Conservation (phyloP, 2,329 filamentous ascomycete species). For the Hypocrella siamensis region DNA sequence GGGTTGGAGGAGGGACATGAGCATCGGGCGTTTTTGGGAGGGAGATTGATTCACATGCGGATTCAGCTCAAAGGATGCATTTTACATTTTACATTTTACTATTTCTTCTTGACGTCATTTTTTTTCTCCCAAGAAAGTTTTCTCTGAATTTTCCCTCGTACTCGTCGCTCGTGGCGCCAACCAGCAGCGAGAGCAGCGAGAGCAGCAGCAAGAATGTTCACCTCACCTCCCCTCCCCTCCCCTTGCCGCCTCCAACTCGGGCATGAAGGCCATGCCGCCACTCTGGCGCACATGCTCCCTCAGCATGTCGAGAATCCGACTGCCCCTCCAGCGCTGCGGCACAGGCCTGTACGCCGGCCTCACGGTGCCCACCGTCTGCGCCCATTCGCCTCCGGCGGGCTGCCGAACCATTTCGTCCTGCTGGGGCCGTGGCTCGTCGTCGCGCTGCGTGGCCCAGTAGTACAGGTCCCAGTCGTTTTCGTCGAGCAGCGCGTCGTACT, state of each 20-base stretch:
- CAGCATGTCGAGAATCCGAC: constrained; percentile 62
- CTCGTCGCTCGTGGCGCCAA: too few relatives aligned
- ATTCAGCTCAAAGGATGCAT: too few relatives aligned
- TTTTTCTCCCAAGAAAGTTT: too few relatives aligned
- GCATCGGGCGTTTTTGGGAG: too few relatives aligned
- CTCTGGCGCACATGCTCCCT: constrained; percentile 59
- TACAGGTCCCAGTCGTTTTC: constrained; percentile 99
- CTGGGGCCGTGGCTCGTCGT: constrained; percentile 23
- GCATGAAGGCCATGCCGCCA: constrained; percentile 43
- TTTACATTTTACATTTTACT: constrained; percentile 4
- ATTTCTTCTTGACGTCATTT: constrained; percentile 6
- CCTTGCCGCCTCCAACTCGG: constrained; percentile 29
- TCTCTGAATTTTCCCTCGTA: too few relatives aligned
- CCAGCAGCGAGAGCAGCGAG: too few relatives aligned
- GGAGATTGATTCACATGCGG: too few relatives aligned
- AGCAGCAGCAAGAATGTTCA: too few relatives aligned
- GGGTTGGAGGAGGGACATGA: neutral
- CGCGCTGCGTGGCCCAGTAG: constrained; percentile 93
- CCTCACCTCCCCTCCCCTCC: too few relatives aligned
- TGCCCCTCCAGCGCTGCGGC: constrained; percentile 69
- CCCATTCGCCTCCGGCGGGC: constrained; percentile 62
- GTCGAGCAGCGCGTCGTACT: constrained; percentile 89
- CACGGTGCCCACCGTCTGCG: constrained; percentile 88
- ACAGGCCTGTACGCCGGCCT: constrained; percentile 88
- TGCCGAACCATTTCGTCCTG: constrained; percentile 15